Percentiles rank a stretch among this genome's conserved stretches.
Evolutionary conservation across 2,329 filamentous ascomycete genomes (phyloP).

Genomic region (Fusarium austroafricanum): DNA sequence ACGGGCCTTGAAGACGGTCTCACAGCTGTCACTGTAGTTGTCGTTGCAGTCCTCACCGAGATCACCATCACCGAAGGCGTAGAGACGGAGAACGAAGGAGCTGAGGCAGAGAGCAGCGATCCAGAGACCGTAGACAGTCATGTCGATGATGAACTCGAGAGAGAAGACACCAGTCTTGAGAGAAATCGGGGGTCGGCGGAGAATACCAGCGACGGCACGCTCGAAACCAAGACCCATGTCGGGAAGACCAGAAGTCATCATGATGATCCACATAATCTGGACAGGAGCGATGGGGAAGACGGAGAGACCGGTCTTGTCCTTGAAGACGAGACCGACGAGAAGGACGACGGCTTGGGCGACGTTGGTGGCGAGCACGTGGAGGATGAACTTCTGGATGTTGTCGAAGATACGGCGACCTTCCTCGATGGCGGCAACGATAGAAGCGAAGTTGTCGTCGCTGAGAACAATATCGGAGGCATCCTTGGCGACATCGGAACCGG

Average conservation of each 20-base stretch:
- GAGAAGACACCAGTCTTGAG: slow-evolving; percentile 73
- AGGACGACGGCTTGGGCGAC: slow-evolving; percentile 77
- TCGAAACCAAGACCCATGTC: slow-evolving; percentile 85
- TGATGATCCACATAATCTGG: slow-evolving; percentile 86
- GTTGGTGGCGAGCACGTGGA: slow-evolving; percentile 76
- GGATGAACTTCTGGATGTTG: slow-evolving; percentile 80
- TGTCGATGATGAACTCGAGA: slow-evolving; percentile 73
- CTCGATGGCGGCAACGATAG: slow-evolving; percentile 76
- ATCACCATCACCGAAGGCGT: slow-evolving; percentile 70
- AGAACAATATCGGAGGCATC: slow-evolving; percentile 74
- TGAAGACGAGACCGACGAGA: slow-evolving; percentile 78
- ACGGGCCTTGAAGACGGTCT: slow-evolving; percentile 75
- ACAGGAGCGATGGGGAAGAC: slow-evolving; percentile 80
- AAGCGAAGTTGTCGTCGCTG: slow-evolving; percentile 80
- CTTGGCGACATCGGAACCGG: slow-evolving; percentile 74
- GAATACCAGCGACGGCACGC: slow-evolving; percentile 74
- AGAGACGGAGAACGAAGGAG: slow-evolving; percentile 73
- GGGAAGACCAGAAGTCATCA: slow-evolving; percentile 79
- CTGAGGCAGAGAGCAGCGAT: slow-evolving; percentile 73
- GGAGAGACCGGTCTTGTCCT: slow-evolving; percentile 71
- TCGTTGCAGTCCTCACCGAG: slow-evolving; percentile 72
- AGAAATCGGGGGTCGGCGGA: slow-evolving; percentile 74
- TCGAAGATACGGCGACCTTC: slow-evolving; percentile 79
- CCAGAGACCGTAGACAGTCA: slow-evolving; percentile 75
- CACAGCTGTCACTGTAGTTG: slow-evolving; percentile 64